These are phyloP conservation scores for Malus asiatica DNA, from an alignment of 306 rosid genomes.

Conservation along the genomic window DNA sequence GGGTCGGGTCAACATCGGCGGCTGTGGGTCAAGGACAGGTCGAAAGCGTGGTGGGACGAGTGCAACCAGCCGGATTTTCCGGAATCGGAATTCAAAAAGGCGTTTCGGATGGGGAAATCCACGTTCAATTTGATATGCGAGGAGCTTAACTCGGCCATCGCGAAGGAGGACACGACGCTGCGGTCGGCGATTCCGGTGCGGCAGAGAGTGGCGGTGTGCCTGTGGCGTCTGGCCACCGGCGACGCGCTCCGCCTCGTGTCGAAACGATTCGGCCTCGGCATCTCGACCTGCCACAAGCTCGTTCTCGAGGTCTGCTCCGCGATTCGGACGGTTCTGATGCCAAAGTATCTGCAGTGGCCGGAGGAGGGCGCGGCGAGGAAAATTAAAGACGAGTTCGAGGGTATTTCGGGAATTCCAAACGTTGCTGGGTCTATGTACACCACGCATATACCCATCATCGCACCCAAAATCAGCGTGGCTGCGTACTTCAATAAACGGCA, in stretches of 20 bases:
- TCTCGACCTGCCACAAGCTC: conserved; percentile 86
- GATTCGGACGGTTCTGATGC: conserved; percentile 73
- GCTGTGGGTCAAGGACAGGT: conserved; percentile 91
- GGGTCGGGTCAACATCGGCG: conserved; percentile 46
- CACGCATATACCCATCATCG: conserved; percentile 82
- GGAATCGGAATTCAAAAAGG: conserved; percentile 71
- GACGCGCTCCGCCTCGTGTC: conserved; percentile 89
- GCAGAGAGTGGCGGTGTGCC: conserved; percentile 86
- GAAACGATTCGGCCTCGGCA: conserved; percentile 74
- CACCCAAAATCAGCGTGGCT: conserved; percentile 82
- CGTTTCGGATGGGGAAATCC: conserved; percentile 72
- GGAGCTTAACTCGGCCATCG: conserved; percentile 74
- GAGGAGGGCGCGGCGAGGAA: conserved; percentile 34
- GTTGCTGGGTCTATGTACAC: conserved; percentile 91
- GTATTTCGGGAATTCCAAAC: conserved; percentile 70
- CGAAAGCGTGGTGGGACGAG: conserved; percentile 98
- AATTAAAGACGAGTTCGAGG: conserved; percentile 58
- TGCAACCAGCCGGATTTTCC: conserved; percentile 77
- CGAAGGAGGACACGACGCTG: conserved; percentile 73
- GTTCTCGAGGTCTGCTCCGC: conserved; percentile 93
- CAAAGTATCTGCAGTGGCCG: conserved; percentile 81
- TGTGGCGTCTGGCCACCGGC: conserved; percentile 93
- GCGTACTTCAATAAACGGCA: conserved; percentile 84
- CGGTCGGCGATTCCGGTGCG: conserved; percentile 80
- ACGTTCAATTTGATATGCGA: conserved; percentile 81